These are phyloP conservation scores for Leptodontidium sp. DNA, from an alignment of 2,329 filamentous ascomycete genomes.

Conservation along the genomic window DNA sequence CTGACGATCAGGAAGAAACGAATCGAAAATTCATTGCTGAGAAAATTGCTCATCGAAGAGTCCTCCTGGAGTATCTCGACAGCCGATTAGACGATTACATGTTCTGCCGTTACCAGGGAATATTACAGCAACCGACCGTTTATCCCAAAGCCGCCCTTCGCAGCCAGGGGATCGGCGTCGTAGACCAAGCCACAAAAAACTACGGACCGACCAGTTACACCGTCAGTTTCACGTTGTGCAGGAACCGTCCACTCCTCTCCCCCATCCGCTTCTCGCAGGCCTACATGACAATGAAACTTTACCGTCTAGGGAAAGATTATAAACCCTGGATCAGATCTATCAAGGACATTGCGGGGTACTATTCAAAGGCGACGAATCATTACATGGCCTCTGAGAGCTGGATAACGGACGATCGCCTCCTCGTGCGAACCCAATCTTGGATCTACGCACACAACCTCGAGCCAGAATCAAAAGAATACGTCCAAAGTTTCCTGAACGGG, in stretches of 20 bases:
- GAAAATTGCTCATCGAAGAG: not conserved
- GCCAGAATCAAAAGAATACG: not conserved
- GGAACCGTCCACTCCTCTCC: not conserved
- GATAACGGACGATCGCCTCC: not conserved
- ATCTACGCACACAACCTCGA: slow-evolving; percentile 3
- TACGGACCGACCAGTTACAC: not conserved
- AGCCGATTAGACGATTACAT: not conserved
- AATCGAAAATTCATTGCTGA: not conserved
- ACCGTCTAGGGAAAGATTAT: not conserved
- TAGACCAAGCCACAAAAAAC: not conserved
- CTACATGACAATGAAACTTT: slow-evolving; percentile 4
- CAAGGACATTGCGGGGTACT: not conserved
- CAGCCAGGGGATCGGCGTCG: not conserved
- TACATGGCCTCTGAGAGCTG: not conserved
- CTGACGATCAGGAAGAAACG: not conserved
- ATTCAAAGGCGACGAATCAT: not conserved
- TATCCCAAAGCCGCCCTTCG: not conserved
- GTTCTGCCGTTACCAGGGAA: slow-evolving; percentile 12
- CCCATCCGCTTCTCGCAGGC: slow-evolving; percentile 12
- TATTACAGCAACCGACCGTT: not conserved
- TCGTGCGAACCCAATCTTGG: not conserved
- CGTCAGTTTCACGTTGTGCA: not conserved
- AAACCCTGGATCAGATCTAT: not conserved
- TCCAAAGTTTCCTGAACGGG: slow-evolving; percentile 2
- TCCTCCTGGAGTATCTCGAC: slow-evolving; percentile 2